Percentiles rank a stretch among this genome's conserved stretches.
These are phyloP conservation scores for Cichorium intybus DNA, from an alignment of 140 eudicot genomes.

Conservation along the genomic window DNA sequence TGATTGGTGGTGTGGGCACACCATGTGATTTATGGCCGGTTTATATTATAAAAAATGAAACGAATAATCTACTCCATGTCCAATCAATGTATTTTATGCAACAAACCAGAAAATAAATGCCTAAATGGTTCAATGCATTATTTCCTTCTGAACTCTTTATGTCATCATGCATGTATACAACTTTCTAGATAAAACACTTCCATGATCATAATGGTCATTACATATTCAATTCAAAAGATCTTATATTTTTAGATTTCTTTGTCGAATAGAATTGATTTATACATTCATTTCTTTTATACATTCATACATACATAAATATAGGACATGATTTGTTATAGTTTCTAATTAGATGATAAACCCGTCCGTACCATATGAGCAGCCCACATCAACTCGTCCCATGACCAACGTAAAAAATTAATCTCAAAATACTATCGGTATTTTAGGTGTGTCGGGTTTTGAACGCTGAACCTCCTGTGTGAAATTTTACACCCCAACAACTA, in stretches of 20 bases:
- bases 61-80: constrained; percentile 22
- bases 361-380: no score
- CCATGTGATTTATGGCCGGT: constrained; percentile 36
- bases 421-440: no score
- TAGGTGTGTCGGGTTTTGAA: no score
- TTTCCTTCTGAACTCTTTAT: constrained; percentile 15
- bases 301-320: background rate
- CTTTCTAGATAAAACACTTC: constrained; percentile 11
- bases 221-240: background rate
- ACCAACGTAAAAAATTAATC: no score
- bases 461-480: no score
- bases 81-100: constrained; percentile 17
- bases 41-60: constrained; percentile 18
- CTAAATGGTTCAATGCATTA: constrained; percentile 26
- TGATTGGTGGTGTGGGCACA: constrained; percentile 39
- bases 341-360: background rate
- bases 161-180: constrained; percentile 27
- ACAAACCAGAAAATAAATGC: constrained; percentile 26
- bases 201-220: background rate
- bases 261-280: background rate
- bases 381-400: no score
- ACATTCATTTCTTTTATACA: no score
- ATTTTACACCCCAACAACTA: no score
- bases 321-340: background rate
- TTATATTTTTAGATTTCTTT: background rate